Base-by-base conservation (phyloP, 768 basidiomycete species). In the Hysterangium stoloniferum region DNA sequence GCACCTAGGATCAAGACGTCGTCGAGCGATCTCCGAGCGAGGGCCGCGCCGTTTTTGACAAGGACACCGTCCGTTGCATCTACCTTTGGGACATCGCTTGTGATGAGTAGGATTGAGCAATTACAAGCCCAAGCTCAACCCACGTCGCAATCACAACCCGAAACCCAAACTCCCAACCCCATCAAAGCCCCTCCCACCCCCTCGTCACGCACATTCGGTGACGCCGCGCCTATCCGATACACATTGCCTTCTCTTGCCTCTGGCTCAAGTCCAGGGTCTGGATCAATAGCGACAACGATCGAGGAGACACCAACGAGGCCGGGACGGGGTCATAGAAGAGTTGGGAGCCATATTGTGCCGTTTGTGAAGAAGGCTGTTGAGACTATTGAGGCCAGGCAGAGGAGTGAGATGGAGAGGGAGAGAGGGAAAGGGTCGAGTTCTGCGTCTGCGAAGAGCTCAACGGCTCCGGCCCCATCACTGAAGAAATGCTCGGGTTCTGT, bases 291-390 rank as follows among this genome's bases (percentile, higher is more conserved):
- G 53, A 51, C 52, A 4, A 52, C 52, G 54, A 13, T 65, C 56
- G 20, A 53, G 60, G 51, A 71, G 57, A 60, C 66, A 8, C 56
- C 62, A 1, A 54, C 62, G 3, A 56, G 45, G 3, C 55, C 48
- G 28, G 56, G 52, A 25, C 48, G 27, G 24, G 15, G 5, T 25
- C 58, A 17, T 48, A 48, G 15, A 28, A 33, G 44, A 17, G 12
- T n/a, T 27, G 31, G 44, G 29, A 45, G 44, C 29, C 13, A 12
- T 2, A 11, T 45, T 13, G 44, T 45, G 29, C 44, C 44, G 28
- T 45, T 45, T 33, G 44, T 45, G 27, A 45, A 45, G 44, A 7
- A 27, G 2, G 44, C 17, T 3, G 44, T 45, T 15, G 13, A 29
- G 44, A 31, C 12, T 9, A 31, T 45, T 17, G 44, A 45, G 29